A percentile compares a stretch with the other conserved stretches of the same genome.
Conservation (phyloP, 768 basidiomycete genomes). For the Lactarius trivialis region DNA sequence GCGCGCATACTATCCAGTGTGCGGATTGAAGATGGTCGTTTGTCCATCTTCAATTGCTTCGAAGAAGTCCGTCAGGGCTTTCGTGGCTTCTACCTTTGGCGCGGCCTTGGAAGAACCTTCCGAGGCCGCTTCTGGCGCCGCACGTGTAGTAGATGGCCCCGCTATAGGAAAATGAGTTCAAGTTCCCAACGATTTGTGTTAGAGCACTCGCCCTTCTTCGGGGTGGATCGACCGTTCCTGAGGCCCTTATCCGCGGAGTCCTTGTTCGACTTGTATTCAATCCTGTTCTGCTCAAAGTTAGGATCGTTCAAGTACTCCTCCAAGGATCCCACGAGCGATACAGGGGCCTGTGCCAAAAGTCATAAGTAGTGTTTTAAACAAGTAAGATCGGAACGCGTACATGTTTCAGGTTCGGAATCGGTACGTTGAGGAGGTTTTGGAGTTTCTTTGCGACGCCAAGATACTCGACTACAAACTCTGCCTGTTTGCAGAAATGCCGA, state of each 20-base stretch:
- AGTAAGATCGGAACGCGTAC: constrained; percentile 34
- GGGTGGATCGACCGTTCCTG: constrained; percentile 20
- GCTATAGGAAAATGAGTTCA: constrained; percentile 14
- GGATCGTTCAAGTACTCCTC: constrained; percentile 96
- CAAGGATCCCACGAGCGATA: constrained; percentile 86
- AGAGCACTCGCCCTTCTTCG: constrained; percentile 30
- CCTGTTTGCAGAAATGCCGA: constrained; percentile 90
- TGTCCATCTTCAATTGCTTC: constrained; percentile 75
- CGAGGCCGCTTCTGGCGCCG: constrained; percentile 26
- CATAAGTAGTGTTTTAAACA: neutral
- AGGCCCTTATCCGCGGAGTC: constrained; percentile 46
- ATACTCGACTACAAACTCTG: constrained; percentile 88
- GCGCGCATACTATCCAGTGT: constrained; percentile 45
- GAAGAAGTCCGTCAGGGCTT: constrained; percentile 79
- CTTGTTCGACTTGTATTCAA: constrained; percentile 86
- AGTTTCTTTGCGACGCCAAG: constrained; percentile 88
- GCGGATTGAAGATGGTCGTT: constrained; percentile 62
- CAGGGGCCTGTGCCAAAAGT: constrained; percentile 61
- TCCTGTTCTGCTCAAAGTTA: constrained; percentile 91
- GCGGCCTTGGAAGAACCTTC: constrained; percentile 26
- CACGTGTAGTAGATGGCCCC: constrained; percentile 24
- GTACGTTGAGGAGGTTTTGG: constrained; percentile 87
- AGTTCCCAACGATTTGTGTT: neutral
- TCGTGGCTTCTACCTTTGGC: constrained; percentile 35
- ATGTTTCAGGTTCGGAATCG: constrained; percentile 91